Conservation (phyloP, 371 early-diverging fungal genomes). For the Nematocida ausubeli region DNA sequence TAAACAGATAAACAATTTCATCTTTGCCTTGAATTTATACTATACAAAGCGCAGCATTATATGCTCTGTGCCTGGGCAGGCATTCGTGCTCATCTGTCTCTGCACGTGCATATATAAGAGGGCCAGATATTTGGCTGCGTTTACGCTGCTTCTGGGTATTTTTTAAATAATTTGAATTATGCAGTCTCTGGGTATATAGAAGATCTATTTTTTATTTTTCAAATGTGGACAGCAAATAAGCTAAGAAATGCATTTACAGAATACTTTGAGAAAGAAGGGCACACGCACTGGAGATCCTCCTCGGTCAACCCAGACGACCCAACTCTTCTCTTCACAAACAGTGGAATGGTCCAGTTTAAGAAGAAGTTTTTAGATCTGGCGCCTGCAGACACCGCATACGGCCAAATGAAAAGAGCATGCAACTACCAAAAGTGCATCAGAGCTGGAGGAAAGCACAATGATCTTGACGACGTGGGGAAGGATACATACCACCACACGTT, state of each 20-base stretch:
- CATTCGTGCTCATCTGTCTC: too few relatives aligned
- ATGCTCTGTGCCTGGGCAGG: too few relatives aligned
- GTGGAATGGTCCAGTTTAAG: constrained; percentile 99
- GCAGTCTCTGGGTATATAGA: too few relatives aligned
- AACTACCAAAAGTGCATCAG: constrained; percentile 96
- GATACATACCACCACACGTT: constrained; percentile 99
- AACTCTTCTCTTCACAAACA: constrained; percentile 93
- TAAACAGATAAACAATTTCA: background rate
- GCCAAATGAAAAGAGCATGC: constrained; percentile 80
- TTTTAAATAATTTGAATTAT: too few relatives aligned
- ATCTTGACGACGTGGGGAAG: constrained; percentile 98
- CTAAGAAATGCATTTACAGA: constrained; percentile 78
- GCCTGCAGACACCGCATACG: constrained; percentile 80
- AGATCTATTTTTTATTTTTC: constrained; percentile 30
- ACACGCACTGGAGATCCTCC: constrained; percentile 79
- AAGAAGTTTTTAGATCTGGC: constrained; percentile 90
- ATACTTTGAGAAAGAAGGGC: constrained; percentile 77
- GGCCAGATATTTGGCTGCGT: too few relatives aligned
- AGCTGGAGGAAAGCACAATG: constrained; percentile 94
- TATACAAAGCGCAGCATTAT: too few relatives aligned
- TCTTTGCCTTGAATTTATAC: too few relatives aligned
- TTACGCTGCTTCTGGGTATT: too few relatives aligned
- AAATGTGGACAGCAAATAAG: constrained; percentile 56
- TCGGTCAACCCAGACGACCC: constrained; percentile 93
- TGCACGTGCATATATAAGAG: too few relatives aligned